These are phyloP conservation scores for Verticillium klebahnii DNA, from an alignment of 2,329 filamentous ascomycete species.

Conservation along the genomic window DNA sequence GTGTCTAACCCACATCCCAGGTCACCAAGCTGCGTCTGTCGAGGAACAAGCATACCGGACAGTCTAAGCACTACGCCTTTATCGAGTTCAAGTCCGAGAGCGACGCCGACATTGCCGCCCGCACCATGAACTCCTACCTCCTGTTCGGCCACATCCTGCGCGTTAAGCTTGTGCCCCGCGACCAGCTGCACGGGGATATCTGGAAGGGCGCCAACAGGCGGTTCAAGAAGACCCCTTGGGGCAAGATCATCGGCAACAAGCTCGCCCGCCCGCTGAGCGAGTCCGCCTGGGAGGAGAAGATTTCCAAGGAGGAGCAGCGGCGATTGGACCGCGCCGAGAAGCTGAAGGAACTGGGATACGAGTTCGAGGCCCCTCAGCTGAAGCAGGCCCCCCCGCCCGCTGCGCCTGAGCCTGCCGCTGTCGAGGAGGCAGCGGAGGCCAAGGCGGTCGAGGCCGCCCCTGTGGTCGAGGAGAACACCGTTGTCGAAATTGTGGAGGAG, in stretches of 20 bases:
- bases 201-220: constrained; percentile 89
- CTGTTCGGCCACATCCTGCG: constrained; percentile 92
- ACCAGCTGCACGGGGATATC: constrained; percentile 73
- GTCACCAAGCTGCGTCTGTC: constrained; percentile 56
- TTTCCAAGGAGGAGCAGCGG: constrained; percentile 67
- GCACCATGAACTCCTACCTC: constrained; percentile 97
- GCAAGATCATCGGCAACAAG: constrained; percentile 74
- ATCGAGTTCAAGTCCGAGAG: constrained; percentile 79
- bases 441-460: constrained; percentile 25
- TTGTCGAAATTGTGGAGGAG: constrained; percentile 24
- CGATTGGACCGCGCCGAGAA: constrained; percentile 66
- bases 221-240: constrained; percentile 72
- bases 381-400: constrained; percentile 49
- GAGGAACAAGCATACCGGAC: constrained; percentile 86
- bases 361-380: constrained; percentile 69
- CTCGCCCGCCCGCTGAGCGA: constrained; percentile 70
- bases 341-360: constrained; percentile 77
- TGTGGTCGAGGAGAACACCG: constrained; percentile 30
- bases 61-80: constrained; percentile 91
- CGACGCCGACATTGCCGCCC: constrained; percentile 77
- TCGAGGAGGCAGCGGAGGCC: constrained; percentile 20
- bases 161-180: constrained; percentile 72
- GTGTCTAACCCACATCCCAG: neutral
- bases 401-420: constrained; percentile 25
- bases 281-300: constrained; percentile 72